phyloP scores from a whole-genome alignment of 148 eudicot species.

The Fagopyrum homotropicum region DNA sequence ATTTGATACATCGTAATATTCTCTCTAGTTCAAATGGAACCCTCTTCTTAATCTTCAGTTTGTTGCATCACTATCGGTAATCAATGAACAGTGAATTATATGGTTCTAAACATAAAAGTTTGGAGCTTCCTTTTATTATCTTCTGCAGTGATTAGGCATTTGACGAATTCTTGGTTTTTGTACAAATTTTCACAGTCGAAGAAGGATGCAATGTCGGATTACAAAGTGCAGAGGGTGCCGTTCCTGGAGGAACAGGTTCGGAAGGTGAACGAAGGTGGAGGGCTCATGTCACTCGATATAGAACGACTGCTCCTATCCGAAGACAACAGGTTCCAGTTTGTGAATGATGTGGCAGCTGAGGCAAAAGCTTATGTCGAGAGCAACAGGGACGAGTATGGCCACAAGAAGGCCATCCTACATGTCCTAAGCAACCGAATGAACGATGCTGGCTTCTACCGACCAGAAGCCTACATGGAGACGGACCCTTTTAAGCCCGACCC shows the following conservation, averaged over 20 bases:
- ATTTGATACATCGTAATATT: background rate
- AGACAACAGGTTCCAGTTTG: conserved; percentile 75
- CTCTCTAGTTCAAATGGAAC: background rate
- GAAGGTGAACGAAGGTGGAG: conserved; percentile 65
- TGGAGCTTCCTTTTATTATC: background rate
- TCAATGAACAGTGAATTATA: background rate
- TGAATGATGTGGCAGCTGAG: conserved; percentile 87
- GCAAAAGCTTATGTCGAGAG: conserved; percentile 67
- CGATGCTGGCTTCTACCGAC: conserved; percentile 68
- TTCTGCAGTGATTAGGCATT: background rate
- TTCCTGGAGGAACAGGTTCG: conserved; percentile 85
- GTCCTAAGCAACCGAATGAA: conserved; percentile 86
- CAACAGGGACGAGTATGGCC: conserved; percentile 82
- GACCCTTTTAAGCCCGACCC: conserved; percentile 77
- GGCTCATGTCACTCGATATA: conserved; percentile 55
- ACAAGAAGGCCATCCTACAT: conserved; percentile 86
- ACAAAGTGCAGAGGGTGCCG: conserved; percentile 46
- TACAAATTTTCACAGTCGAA: conserved; percentile 26
- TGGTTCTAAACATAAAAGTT: background rate
- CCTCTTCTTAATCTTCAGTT: background rate
- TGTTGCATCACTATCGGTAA: background rate
- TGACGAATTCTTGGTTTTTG: background rate
- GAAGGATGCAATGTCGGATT: conserved; percentile 34
- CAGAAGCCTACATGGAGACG: conserved; percentile 65
- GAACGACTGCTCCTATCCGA: conserved; percentile 62